These are phyloP conservation scores for Leccinum subrobustum DNA, from an alignment of 1,284 basidiomycete species.

Conservation along the genomic window DNA sequence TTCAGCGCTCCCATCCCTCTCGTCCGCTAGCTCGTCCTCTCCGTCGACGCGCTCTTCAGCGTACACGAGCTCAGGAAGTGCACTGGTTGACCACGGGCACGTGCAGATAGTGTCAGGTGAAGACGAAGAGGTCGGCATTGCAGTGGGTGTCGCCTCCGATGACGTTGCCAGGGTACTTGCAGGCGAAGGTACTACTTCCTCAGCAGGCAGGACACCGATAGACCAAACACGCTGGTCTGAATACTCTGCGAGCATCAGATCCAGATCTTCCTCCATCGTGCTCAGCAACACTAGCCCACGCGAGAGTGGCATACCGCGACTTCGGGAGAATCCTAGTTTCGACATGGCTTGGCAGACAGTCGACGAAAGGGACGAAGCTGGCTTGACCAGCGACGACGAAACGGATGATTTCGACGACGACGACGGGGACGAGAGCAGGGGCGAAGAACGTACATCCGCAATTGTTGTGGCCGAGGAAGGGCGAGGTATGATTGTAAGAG, in stretches of 20 bases:
- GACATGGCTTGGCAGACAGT: constrained; percentile 72
- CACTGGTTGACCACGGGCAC: constrained; percentile 57
- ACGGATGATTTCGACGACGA: constrained; percentile 66
- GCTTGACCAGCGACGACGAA: constrained; percentile 68
- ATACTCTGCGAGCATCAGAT: constrained; percentile 59
- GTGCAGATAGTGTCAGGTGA: constrained; percentile 61
- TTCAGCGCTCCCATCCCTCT: constrained; percentile 55
- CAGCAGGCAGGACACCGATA: constrained; percentile 43
- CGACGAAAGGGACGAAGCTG: constrained; percentile 71
- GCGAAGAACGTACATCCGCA: constrained; percentile 70
- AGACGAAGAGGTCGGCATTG: constrained; percentile 53
- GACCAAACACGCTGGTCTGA: constrained; percentile 70
- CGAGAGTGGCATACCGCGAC: constrained; percentile 43
- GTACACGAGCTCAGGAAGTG: constrained; percentile 67
- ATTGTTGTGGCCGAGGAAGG: constrained; percentile 79
- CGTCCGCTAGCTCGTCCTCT: constrained; percentile 65
- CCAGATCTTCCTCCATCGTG: constrained; percentile 65
- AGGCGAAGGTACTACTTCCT: constrained; percentile 46
- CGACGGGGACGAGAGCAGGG: constrained; percentile 42
- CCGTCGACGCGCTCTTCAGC: constrained; percentile 74
- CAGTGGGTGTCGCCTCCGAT: constrained; percentile 60
- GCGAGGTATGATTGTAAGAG: constrained; percentile 74
- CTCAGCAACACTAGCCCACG: constrained; percentile 45
- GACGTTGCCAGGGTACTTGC: constrained; percentile 59
- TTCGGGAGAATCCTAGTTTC: constrained; percentile 66